Percentiles rank a stretch among this genome's conserved stretches.
Conservation (phyloP, 495 filamentous ascomycete species). For the Hypoxylon lienhwacheense region DNA sequence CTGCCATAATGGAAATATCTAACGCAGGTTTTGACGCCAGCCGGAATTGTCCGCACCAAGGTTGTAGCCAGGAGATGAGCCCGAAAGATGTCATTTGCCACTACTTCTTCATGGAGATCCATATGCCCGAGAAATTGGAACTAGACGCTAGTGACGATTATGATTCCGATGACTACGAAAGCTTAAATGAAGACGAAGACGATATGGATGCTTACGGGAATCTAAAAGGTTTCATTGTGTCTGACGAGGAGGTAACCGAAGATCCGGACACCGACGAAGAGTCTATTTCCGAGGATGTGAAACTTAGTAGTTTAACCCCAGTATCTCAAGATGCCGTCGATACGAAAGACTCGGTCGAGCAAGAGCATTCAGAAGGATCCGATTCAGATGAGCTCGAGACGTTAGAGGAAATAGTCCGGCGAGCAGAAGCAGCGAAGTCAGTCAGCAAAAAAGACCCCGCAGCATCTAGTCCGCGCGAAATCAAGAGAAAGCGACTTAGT, state of each 20-base stretch:
- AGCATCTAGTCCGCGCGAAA: constrained; percentile 4
- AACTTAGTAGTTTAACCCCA: background rate
- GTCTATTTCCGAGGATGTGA: background rate
- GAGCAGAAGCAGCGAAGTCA: background rate
- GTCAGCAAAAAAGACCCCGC: background rate
- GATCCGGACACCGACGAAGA: constrained; percentile 40
- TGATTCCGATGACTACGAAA: constrained; percentile 37
- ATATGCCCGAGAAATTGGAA: constrained; percentile 56
- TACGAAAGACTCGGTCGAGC: constrained; percentile 1
- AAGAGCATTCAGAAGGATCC: constrained; percentile 5
- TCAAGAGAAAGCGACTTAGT: constrained; percentile 24
- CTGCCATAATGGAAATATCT: constrained; percentile 65
- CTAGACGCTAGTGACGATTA: constrained; percentile 37
- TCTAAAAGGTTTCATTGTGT: constrained; percentile 61
- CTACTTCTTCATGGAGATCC: constrained; percentile 70
- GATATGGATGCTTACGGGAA: constrained; percentile 49
- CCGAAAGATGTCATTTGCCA: constrained; percentile 72
- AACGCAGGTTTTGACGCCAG: constrained; percentile 58
- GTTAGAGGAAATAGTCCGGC: constrained; percentile 4
- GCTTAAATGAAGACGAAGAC: constrained; percentile 46
- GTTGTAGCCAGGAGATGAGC: constrained; percentile 66
- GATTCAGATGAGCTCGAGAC: constrained; percentile 17
- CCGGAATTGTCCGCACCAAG: constrained; percentile 67
- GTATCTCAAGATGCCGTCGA: background rate
- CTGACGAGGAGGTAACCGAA: constrained; percentile 44